Evolutionary conservation across 1,284 basidiomycete genomes (phyloP).

Genomic region (Malassezia restricta): DNA sequence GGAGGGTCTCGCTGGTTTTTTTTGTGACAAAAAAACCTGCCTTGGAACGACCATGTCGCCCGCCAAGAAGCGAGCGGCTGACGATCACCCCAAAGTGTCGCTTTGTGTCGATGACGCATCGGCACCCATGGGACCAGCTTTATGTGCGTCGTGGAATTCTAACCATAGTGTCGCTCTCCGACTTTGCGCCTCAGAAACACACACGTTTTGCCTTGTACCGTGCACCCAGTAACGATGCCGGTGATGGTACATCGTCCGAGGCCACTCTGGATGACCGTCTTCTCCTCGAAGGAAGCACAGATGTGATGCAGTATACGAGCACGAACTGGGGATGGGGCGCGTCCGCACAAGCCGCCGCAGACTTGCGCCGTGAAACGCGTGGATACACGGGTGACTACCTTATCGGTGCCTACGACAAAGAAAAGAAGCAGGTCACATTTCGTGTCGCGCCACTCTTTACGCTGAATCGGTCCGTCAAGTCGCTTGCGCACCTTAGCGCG

Average conservation of each 20-base stretch:
- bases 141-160: conserved; percentile 1
- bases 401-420: conserved; percentile 38
- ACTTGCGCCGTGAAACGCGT: conserved; percentile 23
- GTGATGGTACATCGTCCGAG: background rate
- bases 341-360: conserved; percentile 15
- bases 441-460: conserved; percentile 35
- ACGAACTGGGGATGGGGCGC: conserved; percentile 24
- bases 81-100: background rate
- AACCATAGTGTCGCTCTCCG: conserved; percentile 2
- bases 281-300: conserved; percentile 31
- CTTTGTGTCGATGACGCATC: background rate
- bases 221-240: background rate
- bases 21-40: too few relatives aligned
- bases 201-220: conserved; percentile 8
- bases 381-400: conserved; percentile 42
- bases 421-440: conserved; percentile 30
- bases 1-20: too few relatives aligned
- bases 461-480: conserved; percentile 31
- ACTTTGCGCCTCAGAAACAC: conserved; percentile 7
- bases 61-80: too few relatives aligned
- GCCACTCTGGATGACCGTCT: conserved; percentile 21
- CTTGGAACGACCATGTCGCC: too few relatives aligned
- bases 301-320: conserved; percentile 29
- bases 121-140: conserved; percentile 5
- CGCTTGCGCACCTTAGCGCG: conserved; percentile 25